phyloP scores from a whole-genome alignment of 148 eudicot genomes.

The Salicornia ramosissima region DNA sequence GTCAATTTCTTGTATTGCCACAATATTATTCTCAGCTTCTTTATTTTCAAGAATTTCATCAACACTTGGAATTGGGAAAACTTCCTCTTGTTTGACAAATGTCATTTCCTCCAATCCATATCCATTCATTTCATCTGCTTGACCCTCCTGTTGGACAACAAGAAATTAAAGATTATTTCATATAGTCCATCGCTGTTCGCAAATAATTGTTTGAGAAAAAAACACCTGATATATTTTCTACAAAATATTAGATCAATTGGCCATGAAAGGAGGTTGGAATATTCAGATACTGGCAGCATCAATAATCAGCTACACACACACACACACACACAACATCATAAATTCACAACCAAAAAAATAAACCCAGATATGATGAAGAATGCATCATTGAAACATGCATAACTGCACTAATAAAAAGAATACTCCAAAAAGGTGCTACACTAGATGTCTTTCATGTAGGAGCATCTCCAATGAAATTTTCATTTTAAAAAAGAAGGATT shows the following conservation, averaged over 20 bases:
- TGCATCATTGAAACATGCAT: neutral
- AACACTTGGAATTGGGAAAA: slow-evolving; percentile 46
- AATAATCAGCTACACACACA: no score
- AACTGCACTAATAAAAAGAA: neutral
- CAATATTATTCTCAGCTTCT: slow-evolving; percentile 27
- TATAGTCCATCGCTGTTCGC: neutral
- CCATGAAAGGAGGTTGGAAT: neutral
- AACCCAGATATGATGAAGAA: neutral
- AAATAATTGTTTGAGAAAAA: neutral
- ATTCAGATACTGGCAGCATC: neutral
- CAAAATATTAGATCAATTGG: neutral
- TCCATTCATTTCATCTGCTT: slow-evolving; percentile 28
- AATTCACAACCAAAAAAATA: neutral
- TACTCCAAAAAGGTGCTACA: neutral
- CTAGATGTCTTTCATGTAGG: neutral
- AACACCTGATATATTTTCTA: neutral
- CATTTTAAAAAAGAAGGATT: neutral
- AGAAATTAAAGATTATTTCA: slow-evolving; percentile 3
- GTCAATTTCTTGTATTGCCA: slow-evolving; percentile 38
- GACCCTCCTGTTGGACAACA: slow-evolving; percentile 39
- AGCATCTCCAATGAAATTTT: neutral
- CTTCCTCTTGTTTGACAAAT: slow-evolving; percentile 69
- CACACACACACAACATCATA: no score
- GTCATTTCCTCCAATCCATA: slow-evolving; percentile 74
- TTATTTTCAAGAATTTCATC: slow-evolving; percentile 35